Conservation (phyloP, 2,329 filamentous ascomycete genomes). For the Xylaria sp. region DNA sequence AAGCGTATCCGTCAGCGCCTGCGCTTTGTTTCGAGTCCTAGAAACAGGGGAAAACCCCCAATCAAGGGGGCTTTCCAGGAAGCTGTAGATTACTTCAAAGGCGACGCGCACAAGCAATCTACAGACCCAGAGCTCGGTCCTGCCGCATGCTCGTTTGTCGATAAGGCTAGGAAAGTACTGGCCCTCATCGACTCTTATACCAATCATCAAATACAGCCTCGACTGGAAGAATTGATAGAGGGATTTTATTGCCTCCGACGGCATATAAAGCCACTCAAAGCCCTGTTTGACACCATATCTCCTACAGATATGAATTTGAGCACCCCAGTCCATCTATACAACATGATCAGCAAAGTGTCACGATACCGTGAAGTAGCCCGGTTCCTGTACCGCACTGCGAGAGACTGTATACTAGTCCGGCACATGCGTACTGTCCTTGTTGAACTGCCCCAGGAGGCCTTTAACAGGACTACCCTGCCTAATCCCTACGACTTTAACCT, state of each 20-base stretch:
- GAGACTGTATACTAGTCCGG: slow-evolving; percentile 34
- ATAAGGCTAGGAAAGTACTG: slow-evolving; percentile 27
- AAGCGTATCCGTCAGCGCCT: slow-evolving; percentile 35
- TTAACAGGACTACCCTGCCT: slow-evolving; percentile 11
- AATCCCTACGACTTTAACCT: slow-evolving; percentile 5
- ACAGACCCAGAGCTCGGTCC: neutral
- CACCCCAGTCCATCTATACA: slow-evolving; percentile 29
- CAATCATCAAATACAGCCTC: slow-evolving; percentile 27
- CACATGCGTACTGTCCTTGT: slow-evolving; percentile 35
- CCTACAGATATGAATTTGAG: slow-evolving; percentile 20
- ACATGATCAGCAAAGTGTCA: slow-evolving; percentile 41
- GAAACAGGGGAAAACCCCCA: slow-evolving; percentile 5
- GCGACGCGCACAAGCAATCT: neutral
- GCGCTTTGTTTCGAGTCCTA: slow-evolving; percentile 15
- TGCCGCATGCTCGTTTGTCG: slow-evolving; percentile 14
- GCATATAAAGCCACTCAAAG: slow-evolving; percentile 6
- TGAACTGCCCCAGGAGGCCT: slow-evolving; percentile 34
- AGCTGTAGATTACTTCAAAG: slow-evolving; percentile 4
- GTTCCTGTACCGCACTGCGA: slow-evolving; percentile 39
- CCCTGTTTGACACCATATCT: slow-evolving; percentile 27
- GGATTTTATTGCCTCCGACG: slow-evolving; percentile 33
- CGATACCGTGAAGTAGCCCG: slow-evolving; percentile 41
- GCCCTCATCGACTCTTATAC: slow-evolving; percentile 31
- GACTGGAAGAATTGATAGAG: slow-evolving; percentile 35
- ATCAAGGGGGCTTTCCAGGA: slow-evolving; percentile 14